Evolutionary conservation across 495 filamentous ascomycete species (phyloP).

Genomic region (Barbatosphaeria neglecta): DNA sequence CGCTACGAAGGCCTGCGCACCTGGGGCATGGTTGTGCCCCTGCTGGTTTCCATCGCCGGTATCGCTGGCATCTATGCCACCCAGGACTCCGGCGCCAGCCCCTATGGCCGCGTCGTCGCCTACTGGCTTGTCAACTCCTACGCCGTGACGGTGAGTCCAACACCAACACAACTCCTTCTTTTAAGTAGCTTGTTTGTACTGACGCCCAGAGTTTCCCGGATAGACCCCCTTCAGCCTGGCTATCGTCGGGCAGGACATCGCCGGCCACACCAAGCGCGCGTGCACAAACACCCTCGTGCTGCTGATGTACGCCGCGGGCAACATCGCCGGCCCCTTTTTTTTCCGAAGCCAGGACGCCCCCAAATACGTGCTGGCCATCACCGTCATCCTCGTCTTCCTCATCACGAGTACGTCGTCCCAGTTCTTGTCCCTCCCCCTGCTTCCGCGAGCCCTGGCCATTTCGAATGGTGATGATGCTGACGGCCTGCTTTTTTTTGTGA

Average conservation of each 20-base stretch:
- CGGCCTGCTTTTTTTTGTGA: too few species aligned
- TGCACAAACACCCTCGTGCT: conserved; percentile 1
- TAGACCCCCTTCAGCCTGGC: conserved; percentile 1
- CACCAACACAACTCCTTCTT: too few species aligned
- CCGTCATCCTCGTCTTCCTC: neutral
- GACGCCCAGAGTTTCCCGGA: neutral
- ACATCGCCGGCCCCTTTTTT: conserved; percentile 7
- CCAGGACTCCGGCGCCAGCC: neutral
- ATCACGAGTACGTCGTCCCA: neutral
- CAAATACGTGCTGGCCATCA: conserved; percentile 3
- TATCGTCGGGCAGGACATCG: conserved; percentile 1
- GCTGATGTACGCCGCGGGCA: conserved; percentile 3
- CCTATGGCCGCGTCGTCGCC: neutral
- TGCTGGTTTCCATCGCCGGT: neutral
- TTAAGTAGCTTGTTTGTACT: too few species aligned
- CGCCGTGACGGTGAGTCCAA: conserved; percentile 1
- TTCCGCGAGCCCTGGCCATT: too few species aligned
- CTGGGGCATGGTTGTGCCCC: neutral
- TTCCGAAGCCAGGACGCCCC: conserved; percentile 3
- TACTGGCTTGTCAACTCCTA: conserved; percentile 8
- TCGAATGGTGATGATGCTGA: too few species aligned
- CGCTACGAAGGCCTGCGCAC: neutral
- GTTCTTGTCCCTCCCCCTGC: neutral
- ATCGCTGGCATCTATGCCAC: neutral
- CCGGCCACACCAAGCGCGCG: conserved; percentile 3